Base-by-base conservation (phyloP, 306 rosid genomes). In the Vicia faba region DNA sequence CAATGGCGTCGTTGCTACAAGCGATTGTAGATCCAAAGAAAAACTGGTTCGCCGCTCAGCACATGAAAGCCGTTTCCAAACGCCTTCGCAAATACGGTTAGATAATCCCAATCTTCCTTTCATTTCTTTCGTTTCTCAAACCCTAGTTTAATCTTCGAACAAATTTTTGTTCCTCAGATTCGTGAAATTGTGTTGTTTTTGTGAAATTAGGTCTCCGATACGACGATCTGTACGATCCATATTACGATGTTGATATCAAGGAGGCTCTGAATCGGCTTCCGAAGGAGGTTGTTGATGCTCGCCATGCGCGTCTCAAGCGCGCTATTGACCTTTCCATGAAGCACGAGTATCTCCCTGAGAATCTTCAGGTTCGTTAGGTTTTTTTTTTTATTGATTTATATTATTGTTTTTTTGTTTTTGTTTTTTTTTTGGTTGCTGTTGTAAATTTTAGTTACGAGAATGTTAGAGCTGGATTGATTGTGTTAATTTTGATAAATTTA, bases 311-410 rank as follows among this genome's bases (percentile, higher is more conserved):
- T 66, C 86, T 93, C 39, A 90, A 90, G 83, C 99, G 97, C 18
- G 96, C 99, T 60, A 82, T 93, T 73, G 96, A 93, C 82, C 97
- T 93, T 59, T 93, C 99, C 75, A 82, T 90, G 97, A 93, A 93
- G 95, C 99, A 93, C 63, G 71, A 84, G 75, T 93, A 90, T 73
- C 99, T 90, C 69, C 85, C 92, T 2, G 88, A 86, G 0, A 15
- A 88, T 80, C 89, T 93, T 69, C 97, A 93, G 99, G 99, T 93
- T 78, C 2, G 6, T 60, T 12, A 9, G 6, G 38, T 66, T 69
- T 18, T 69, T 18, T n/a, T n/a, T n/a, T 39, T 33, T 7, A 33
- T 33, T 33, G 38, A 33, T 33, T 33, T 33, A 6, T 7, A 6
- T 33, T n/a, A n/a, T n/a, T n/a, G n/a, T n/a, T n/a, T n/a, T n/a